Evolutionary conservation across 2,329 filamentous ascomycete genomes (phyloP), one percentile per base, ranked within the genome.

Genomic region (Diaporthe sp.): DNA sequence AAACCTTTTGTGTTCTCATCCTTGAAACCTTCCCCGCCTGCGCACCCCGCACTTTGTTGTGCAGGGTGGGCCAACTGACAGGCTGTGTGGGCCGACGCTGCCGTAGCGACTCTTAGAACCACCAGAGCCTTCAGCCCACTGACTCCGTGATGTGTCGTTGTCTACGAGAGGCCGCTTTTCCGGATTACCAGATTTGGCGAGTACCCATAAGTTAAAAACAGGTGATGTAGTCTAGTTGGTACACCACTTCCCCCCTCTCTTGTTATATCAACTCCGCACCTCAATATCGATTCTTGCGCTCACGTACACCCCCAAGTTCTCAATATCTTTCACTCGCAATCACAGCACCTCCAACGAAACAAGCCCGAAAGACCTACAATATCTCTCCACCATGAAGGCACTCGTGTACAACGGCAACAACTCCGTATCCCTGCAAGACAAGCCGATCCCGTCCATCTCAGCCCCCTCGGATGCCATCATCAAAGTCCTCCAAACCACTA

Each of bases 391-490:
- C 0, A 89, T 88, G 87, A 87, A 87, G 77, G 87, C 86, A 7
- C 84, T 89, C 60, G 82, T 88, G 9, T 89, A 88, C 77, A 81
- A 79, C 7, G 82, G 81, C 49, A 77, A 78, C 12, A 80, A 81
- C 37, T 79, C 79, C 15, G 81, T 87, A 13, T 81, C 82, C 31
- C 78, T 89, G 3, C 80, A 85, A 75, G 85, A 88, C 1, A 83
- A 82, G 0, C 85, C 87, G 0, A 81, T 83, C 12, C 88, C 88
- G 4, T 80, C 78, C 25, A 78, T 90, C n/a, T 74, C 80, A 25
- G 77, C 79, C 1, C 82, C 87, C 3, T 86, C 85, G 2, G 88
- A 90, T 75, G 87, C 88, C 22, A 83, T 91, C 37, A 81, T 90
- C 67, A 86, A 85, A 74, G 75, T 90, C 55, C 81, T 82, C 12